Percentiles rank a stretch among this genome's conserved stretches.
These are phyloP conservation scores for Eutypella sp. DNA, from an alignment of 2,329 filamentous ascomycete genomes.

Conservation along the genomic window DNA sequence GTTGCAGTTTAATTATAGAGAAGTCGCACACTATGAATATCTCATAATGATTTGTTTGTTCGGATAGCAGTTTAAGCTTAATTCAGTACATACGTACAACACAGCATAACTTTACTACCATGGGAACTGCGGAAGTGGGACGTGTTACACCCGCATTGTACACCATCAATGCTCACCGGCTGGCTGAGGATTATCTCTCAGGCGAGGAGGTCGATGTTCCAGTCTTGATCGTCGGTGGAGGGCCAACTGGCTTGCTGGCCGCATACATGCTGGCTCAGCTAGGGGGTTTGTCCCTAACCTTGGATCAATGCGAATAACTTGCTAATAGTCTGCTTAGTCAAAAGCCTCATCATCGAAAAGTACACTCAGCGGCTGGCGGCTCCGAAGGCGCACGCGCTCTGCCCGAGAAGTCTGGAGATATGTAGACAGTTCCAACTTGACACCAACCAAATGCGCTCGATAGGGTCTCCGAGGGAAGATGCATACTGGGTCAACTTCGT, in stretches of 20 bases:
- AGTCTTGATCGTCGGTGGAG: conserved; percentile 32
- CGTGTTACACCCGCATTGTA: background rate
- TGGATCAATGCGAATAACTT: conserved; percentile 6
- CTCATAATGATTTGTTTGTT: background rate
- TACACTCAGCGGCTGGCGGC: conserved; percentile 25
- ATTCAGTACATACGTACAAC: background rate
- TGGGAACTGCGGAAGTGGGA: background rate
- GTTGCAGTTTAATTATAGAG: background rate
- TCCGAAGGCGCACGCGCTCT: conserved; percentile 27
- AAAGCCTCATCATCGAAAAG: conserved; percentile 26
- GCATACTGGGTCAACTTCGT: conserved; percentile 37
- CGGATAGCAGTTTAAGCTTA: background rate
- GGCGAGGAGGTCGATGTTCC: conserved; percentile 16
- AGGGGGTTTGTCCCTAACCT: conserved; percentile 10
- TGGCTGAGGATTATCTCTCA: background rate
- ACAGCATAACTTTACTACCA: background rate
- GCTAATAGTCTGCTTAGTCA: conserved; percentile 13
- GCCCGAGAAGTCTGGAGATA: conserved; percentile 24
- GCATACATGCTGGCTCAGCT: conserved; percentile 29
- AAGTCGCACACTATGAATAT: background rate
- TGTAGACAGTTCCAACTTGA: conserved; percentile 26
- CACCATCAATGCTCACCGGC: background rate
- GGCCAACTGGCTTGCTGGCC: conserved; percentile 30
- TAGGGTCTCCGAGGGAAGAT: conserved; percentile 27
- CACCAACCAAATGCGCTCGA: conserved; percentile 18